These are phyloP conservation scores for Fabrea salina DNA, from an alignment of 169 alveolate species.

Conservation along the genomic window DNA sequence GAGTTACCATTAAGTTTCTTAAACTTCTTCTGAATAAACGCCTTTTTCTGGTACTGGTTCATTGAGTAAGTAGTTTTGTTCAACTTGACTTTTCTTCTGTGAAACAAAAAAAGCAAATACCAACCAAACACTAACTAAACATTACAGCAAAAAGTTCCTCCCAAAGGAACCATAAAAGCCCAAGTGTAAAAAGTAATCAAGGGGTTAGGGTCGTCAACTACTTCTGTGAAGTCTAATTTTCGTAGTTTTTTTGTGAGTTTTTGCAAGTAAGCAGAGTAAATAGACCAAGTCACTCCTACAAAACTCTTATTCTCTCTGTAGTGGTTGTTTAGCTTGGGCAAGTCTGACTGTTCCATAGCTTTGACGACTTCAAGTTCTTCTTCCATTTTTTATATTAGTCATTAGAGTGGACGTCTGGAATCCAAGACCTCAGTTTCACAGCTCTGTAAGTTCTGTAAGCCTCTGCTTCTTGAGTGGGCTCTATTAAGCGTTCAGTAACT, in stretches of 20 bases:
- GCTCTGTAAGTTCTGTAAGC: too few species aligned
- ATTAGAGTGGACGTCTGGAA: too few species aligned
- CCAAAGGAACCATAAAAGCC: slow-evolving; percentile 19
- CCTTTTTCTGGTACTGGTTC: slow-evolving; percentile 27
- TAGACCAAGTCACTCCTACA: background rate
- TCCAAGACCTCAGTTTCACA: too few species aligned
- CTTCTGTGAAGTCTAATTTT: background rate
- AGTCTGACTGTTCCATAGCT: background rate
- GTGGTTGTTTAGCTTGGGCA: background rate
- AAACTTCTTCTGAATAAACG: slow-evolving; percentile 7
- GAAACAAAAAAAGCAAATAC: background rate
- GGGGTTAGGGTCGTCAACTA: background rate
- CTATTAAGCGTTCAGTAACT: too few species aligned
- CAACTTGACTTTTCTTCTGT: slow-evolving; percentile 9
- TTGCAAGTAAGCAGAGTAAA: background rate
- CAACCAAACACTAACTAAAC: slow-evolving; percentile 9
- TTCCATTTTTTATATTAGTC: too few species aligned
- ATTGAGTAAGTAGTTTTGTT: background rate
- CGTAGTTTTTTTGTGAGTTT: background rate
- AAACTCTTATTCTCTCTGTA: background rate
- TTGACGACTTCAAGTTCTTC: background rate
- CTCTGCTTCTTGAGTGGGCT: too few species aligned
- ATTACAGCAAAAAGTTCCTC: slow-evolving; percentile 17
- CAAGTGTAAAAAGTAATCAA: background rate
- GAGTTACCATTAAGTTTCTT: too few species aligned